Evolutionary conservation across 345 rosid genomes (phyloP).

Genomic region (Xanthoceras sorbifolium): DNA sequence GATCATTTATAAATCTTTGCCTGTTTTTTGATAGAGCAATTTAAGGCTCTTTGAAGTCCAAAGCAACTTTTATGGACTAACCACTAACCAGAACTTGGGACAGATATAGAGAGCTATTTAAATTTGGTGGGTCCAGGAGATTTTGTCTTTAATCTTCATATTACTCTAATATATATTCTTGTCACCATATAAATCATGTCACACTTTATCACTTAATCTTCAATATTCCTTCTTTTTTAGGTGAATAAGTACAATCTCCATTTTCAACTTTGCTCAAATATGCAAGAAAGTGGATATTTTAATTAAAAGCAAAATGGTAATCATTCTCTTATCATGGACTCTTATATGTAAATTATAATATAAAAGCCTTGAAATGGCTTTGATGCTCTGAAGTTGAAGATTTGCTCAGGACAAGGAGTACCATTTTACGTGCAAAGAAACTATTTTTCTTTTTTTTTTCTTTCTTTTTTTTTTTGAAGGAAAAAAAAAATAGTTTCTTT

Average conservation of each 20-base stretch:
- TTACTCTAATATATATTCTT: not conserved
- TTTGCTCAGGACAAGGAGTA: not conserved
- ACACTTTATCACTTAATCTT: not conserved
- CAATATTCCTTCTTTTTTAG: not conserved
- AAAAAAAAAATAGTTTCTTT: no score
- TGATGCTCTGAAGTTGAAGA: constrained; percentile 2
- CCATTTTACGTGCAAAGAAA: not conserved
- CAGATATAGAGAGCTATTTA: not conserved
- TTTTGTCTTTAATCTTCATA: not conserved
- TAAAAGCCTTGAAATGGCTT: not conserved
- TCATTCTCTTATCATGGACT: constrained; percentile 34
- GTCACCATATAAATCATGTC: not conserved
- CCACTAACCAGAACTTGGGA: not conserved
- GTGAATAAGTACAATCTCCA: constrained; percentile 20
- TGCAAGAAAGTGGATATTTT: constrained; percentile 6
- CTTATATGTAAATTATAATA: constrained; percentile 12
- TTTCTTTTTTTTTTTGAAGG: not conserved
- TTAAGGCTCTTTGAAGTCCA: not conserved
- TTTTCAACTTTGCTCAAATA: not conserved
- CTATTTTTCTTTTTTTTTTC: no score
- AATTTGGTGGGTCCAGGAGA: constrained; percentile 15
- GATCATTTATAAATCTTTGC: not conserved
- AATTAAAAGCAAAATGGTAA: constrained; percentile 20
- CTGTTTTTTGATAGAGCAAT: not conserved
- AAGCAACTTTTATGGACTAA: not conserved